Evolutionary conservation across 1,284 basidiomycete genomes (phyloP).

Genomic region (Trichosporon coremiiforme): DNA sequence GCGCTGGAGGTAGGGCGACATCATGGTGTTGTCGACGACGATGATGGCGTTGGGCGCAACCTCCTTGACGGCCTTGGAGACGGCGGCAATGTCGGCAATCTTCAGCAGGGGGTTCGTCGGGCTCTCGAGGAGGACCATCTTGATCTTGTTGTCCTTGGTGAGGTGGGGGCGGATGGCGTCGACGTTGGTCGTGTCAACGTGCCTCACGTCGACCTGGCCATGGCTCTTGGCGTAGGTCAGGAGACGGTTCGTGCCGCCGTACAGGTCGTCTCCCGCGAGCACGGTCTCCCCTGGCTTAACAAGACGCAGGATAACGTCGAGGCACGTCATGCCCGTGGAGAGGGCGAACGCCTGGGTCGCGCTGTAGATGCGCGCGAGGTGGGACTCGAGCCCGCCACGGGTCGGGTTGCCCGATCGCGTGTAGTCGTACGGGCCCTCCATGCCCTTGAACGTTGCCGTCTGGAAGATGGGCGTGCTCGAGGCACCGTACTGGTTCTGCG

Average conservation of each 20-base stretch:
- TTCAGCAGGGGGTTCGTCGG: constrained; percentile 98
- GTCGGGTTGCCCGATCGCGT: constrained; percentile 95
- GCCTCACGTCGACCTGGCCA: constrained; percentile 85
- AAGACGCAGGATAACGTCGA: constrained; percentile 91
- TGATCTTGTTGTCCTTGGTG: constrained; percentile 64
- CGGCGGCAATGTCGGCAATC: constrained; percentile 84
- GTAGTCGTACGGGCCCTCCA: constrained; percentile 86
- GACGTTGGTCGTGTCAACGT: constrained; percentile 82
- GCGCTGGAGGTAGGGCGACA: constrained; percentile 97
- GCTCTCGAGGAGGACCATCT: constrained; percentile 94
- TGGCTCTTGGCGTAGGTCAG: constrained; percentile 87
- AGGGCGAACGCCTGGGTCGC: constrained; percentile 86
- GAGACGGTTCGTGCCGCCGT: constrained; percentile 96
- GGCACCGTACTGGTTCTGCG: constrained; percentile 91
- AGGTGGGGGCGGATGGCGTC: constrained; percentile 66
- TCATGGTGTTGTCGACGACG: constrained; percentile 99
- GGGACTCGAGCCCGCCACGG: constrained; percentile 89
- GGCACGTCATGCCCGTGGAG: constrained; percentile 95
- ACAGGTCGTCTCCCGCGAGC: constrained; percentile 95
- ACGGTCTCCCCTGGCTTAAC: constrained; percentile 94
- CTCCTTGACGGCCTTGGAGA: constrained; percentile 78
- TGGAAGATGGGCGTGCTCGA: constrained; percentile 97
- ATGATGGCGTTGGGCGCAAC: constrained; percentile 78
- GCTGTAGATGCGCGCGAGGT: constrained; percentile 90
- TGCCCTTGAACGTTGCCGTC: constrained; percentile 96